Evolutionary conservation across 352 stramenopile species (phyloP).

Genomic region (Pythium brachiatum): DNA sequence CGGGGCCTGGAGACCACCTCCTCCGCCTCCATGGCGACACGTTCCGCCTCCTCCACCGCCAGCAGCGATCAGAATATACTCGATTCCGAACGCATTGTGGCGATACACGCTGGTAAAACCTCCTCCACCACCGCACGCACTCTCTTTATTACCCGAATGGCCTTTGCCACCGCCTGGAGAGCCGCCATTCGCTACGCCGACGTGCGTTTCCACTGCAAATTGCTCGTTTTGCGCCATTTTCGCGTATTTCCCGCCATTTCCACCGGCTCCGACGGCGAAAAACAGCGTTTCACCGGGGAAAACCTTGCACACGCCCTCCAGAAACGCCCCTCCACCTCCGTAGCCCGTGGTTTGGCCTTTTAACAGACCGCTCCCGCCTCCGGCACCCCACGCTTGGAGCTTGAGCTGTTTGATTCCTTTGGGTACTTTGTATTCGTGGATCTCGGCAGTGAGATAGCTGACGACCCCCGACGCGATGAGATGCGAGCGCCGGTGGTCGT

Average conservation of each 20-base stretch:
- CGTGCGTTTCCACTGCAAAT: constrained; percentile 35
- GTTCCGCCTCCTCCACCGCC: constrained; percentile 68
- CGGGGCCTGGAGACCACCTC: constrained; percentile 26
- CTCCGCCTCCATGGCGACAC: constrained; percentile 57
- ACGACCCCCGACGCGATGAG: constrained; percentile 56
- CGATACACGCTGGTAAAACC: constrained; percentile 73
- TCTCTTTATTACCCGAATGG: constrained; percentile 69
- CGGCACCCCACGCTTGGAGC: constrained; percentile 67
- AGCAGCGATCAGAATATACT: constrained; percentile 65
- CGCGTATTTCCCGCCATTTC: constrained; percentile 39
- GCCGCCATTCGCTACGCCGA: constrained; percentile 44
- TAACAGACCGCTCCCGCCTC: constrained; percentile 63
- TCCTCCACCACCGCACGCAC: constrained; percentile 59
- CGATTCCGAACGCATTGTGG: constrained; percentile 55
- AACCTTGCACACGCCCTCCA: constrained; percentile 55
- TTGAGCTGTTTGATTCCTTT: constrained; percentile 63
- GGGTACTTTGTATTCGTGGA: constrained; percentile 67
- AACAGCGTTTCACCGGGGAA: constrained; percentile 74
- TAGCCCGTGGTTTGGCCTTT: constrained; percentile 44
- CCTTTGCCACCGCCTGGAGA: constrained; percentile 51
- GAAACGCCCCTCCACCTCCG: constrained; percentile 65
- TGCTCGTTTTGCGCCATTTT: constrained; percentile 36
- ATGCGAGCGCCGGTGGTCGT: constrained; percentile 55
- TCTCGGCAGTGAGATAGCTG: constrained; percentile 57
- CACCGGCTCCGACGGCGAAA: constrained; percentile 49